Evolutionary conservation across 1,284 basidiomycete genomes (phyloP).

Genomic region (Ganoderma meredithae): DNA sequence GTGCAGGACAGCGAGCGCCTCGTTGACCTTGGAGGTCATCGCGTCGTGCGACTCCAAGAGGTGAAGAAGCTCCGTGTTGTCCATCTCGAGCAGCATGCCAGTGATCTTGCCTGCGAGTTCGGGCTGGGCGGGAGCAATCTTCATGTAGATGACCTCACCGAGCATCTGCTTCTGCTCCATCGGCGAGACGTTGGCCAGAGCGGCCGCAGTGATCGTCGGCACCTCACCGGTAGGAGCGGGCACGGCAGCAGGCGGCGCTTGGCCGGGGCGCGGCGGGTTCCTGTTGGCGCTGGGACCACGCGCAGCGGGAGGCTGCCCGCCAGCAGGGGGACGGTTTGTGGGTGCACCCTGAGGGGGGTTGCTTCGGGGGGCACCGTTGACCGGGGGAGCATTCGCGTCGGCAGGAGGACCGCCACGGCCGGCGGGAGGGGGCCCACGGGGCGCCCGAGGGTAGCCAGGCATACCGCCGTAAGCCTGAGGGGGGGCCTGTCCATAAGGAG

Average conservation of each 20-base stretch:
- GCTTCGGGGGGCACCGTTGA: slow-evolving; percentile 55
- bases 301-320: slow-evolving; percentile 40
- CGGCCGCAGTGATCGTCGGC: slow-evolving; percentile 52
- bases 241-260: slow-evolving; percentile 46
- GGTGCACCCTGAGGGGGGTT: slow-evolving; percentile 57
- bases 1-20: slow-evolving; percentile 84
- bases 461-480: slow-evolving; percentile 74
- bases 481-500: slow-evolving; percentile 72
- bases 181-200: slow-evolving; percentile 78
- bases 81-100: slow-evolving; percentile 98
- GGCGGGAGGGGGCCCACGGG: slow-evolving; percentile 51
- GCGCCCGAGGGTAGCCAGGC: slow-evolving; percentile 66
- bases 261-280: slow-evolving; percentile 33
- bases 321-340: slow-evolving; percentile 43
- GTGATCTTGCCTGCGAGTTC: slow-evolving; percentile 98
- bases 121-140: slow-evolving; percentile 77
- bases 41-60: slow-evolving; percentile 84
- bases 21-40: slow-evolving; percentile 87
- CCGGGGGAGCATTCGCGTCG: slow-evolving; percentile 62
- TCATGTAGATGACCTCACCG: slow-evolving; percentile 92
- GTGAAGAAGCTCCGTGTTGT: slow-evolving; percentile 89
- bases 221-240: slow-evolving; percentile 45
- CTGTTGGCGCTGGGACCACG: slow-evolving; percentile 45
- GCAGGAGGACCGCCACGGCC: slow-evolving; percentile 57
- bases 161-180: slow-evolving; percentile 98